phyloP scores from a whole-genome alignment of 2,329 filamentous ascomycete species.

The Colletotrichum filicis region DNA sequence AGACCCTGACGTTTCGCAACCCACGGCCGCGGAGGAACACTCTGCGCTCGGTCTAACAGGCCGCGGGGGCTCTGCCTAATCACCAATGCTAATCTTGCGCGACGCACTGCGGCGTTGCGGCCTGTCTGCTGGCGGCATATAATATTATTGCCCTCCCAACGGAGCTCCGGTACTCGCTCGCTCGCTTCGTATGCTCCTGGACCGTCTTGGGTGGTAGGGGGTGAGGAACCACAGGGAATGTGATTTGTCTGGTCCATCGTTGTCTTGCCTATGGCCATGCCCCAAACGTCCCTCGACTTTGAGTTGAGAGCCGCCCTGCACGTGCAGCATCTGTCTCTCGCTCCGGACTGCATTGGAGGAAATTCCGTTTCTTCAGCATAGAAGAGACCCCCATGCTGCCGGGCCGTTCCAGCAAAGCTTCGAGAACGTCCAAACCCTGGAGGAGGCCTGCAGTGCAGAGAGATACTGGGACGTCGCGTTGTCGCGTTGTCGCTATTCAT shows the following conservation, averaged over 20 bases:
- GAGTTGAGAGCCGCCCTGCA: conserved; percentile 19
- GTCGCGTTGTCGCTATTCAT: conserved; percentile 1
- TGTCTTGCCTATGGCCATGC: not conserved
- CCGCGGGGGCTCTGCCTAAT: conserved; percentile 19
- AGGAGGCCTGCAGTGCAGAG: not conserved
- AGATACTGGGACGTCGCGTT: not conserved
- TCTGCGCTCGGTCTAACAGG: conserved; percentile 31
- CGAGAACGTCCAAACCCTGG: conserved; percentile 9
- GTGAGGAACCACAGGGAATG: not conserved
- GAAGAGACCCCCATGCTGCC: conserved; percentile 22
- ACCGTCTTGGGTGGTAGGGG: not conserved
- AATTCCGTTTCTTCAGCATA: conserved; percentile 27
- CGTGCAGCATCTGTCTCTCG: conserved; percentile 24
- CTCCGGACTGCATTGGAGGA: conserved; percentile 23
- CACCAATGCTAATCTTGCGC: conserved; percentile 9
- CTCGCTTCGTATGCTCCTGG: conserved; percentile 13
- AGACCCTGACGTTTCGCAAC: conserved; percentile 35
- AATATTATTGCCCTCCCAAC: conserved; percentile 19
- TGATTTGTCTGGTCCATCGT: not conserved
- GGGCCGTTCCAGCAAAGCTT: conserved; percentile 23
- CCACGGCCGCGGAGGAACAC: conserved; percentile 31
- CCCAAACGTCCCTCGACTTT: not conserved
- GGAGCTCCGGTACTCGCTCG: conserved; percentile 31
- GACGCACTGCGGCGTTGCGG: no score
- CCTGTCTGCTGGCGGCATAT: conserved; percentile 15